Evolutionary conservation across 306 rosid species (phyloP), one percentile per base, ranked within the genome.

Genomic region (Datisca glomerata): DNA sequence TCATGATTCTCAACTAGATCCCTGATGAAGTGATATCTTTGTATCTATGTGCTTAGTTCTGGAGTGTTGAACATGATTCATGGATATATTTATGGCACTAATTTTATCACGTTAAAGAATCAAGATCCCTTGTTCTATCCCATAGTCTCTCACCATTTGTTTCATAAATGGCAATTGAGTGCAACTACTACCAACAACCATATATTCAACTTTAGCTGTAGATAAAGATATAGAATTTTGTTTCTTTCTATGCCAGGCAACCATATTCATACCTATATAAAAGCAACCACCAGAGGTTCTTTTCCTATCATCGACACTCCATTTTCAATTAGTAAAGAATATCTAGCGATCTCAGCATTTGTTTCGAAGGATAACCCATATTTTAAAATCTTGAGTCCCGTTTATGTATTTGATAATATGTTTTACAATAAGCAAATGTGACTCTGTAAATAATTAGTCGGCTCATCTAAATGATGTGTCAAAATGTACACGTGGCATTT

Each of bases 11-110:
- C 3, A 12, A 23, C 35, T 2, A 25, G 16, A 7, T 18, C 24
- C 9, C 25, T 0, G 4, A 48, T 18, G 12, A 18, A 32, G 12
- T 48, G 41, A 31, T 48, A 25, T 1, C 25, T n/a, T n/a, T 4
- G 18, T 32, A 19, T 29, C 53, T 6, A 48, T 48, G 16, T 48
- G 41, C n/a, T 48, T 31, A 7, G 41, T 48, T 4, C 41, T 3
- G 2, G 53, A 48, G 24, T 48, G 41, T 31, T 48, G 41, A 18
- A 48, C 41, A 2, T 25, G 27, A 32, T 48, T 48, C 10, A 17
- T 48, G 2, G 53, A 48, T 7, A 48, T 16, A 48, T 37, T 48
- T 8, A 48, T 32, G 5, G 53, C 53, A 28, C 53, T 48, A 2
- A 12, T 27, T 6, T 24, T 45, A 18, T 25, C 51, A 45, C 12